Base-by-base conservation (phyloP, 106 monocot species). In the Vanilla planifolia region DNA sequence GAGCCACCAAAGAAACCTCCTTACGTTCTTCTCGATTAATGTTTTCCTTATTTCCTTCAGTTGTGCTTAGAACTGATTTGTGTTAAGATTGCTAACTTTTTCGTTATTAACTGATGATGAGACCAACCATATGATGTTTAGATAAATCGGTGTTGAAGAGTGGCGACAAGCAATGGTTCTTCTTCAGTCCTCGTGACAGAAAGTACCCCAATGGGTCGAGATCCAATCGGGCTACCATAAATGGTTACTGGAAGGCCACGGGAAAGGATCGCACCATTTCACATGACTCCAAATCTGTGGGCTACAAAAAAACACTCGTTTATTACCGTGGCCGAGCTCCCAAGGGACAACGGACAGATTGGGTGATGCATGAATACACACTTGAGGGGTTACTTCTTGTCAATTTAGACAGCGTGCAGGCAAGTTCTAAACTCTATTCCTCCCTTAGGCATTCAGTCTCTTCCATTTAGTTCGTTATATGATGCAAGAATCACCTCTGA, bases 321-420 rank as follows among this genome's bases (percentile, higher is more conserved):
- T 68, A 58, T 29, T 55, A 68, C 25, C 43, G 45, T 43, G 68
- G 68, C 27, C 42, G 59, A 34, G 44, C 68, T 25, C 68, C 68
- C 17, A 5, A 0, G 23, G 68, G 68, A 6, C 32, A 68, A 19
- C 57, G 68, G 9, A 59, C 57, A 10, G 57, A 68, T 11, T 68
- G 68, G 68, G 43, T 68, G 33, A 68, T 68, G 68, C 68, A 68
- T 14, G 68, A 59, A 25, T 68, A 68, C 15, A 35, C 37, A 5
- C 37, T 37, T 10, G 37, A 5, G 7, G 37, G 37, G n/a, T n/a
- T n/a, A n/a, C n/a, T n/a, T n/a, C n/a, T n/a, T n/a, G n/a, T n/a
- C n/a, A n/a, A n/a, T n/a, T n/a, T n/a, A n/a, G n/a, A n/a, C n/a
- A n/a, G n/a, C n/a, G n/a, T n/a, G n/a, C n/a, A n/a, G n/a, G n/a